phyloP scores from a whole-genome alignment of 306 rosid species.

The Dalbergia oliveri region DNA sequence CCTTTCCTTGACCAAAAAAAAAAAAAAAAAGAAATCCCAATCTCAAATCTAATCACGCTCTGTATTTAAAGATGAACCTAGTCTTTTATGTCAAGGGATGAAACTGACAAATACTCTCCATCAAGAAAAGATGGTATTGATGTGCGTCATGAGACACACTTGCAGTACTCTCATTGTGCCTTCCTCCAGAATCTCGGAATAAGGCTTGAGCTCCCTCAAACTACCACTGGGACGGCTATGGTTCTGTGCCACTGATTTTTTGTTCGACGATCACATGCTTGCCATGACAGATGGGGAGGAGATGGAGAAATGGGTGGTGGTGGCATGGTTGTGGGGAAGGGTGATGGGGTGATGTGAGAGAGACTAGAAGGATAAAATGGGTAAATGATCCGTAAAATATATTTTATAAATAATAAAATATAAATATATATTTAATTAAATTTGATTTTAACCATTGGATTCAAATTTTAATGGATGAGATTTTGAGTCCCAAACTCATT shows the following conservation, averaged over 20 bases:
- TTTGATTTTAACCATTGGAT: too few species aligned
- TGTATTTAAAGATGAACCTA: constrained; percentile 75
- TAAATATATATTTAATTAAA: too few species aligned
- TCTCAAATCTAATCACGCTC: constrained; percentile 55
- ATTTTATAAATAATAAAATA: too few species aligned
- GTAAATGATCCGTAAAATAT: too few species aligned
- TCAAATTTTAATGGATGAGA: too few species aligned
- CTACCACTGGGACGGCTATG: constrained; percentile 93
- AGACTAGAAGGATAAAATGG: too few species aligned
- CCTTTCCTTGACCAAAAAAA: neutral
- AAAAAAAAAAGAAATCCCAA: too few species aligned
- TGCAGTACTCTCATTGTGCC: constrained; percentile 94
- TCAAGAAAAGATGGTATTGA: constrained; percentile 97
- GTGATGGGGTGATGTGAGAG: too few species aligned
- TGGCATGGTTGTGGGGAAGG: too few species aligned
- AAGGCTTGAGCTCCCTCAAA: constrained; percentile 92
- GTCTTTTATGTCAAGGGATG: constrained; percentile 91
- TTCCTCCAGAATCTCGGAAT: constrained; percentile 91
- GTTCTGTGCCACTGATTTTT: constrained; percentile 98
- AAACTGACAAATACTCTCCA: constrained; percentile 93
- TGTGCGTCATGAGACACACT: constrained; percentile 77
- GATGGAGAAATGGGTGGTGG: too few species aligned
- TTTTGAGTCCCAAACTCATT: too few species aligned
- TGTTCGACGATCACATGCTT: constrained; percentile 93
- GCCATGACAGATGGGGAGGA: constrained; percentile 74